Conservation (phyloP, 164 flowering plant species). For the Cinnamomum chago region DNA sequence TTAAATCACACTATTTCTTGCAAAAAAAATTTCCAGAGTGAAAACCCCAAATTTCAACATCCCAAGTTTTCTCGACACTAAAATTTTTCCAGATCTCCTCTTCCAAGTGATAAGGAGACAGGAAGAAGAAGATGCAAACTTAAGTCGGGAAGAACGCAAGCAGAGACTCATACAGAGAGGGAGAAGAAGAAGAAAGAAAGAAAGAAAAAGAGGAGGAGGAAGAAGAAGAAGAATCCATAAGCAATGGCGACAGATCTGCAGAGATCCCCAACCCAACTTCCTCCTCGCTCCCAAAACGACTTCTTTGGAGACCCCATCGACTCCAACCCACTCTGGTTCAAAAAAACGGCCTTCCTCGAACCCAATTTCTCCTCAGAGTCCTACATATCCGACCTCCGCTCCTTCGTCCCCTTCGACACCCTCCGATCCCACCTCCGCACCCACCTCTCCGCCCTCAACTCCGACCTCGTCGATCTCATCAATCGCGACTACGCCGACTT, state of each 20-base stretch:
- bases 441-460: constrained; percentile 72
- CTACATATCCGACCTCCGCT: constrained; percentile 86
- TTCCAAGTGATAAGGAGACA: too few species aligned
- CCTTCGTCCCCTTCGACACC: constrained; percentile 91
- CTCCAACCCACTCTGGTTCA: constrained; percentile 84
- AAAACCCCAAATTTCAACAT: too few species aligned
- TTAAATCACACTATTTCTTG: too few species aligned
- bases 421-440: constrained; percentile 82
- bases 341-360: constrained; percentile 52
- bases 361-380: constrained; percentile 69
- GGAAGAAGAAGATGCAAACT: too few species aligned
- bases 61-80: too few species aligned
- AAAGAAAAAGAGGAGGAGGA: not conserved
- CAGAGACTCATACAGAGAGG: too few species aligned
- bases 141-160: too few species aligned
- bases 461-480: constrained; percentile 85
- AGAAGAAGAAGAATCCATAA: not conserved
- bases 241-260: constrained; percentile 6
- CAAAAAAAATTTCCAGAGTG: too few species aligned
- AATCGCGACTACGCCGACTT: constrained; percentile 91
- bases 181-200: not conserved
- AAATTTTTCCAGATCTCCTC: too few species aligned
- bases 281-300: constrained; percentile 29
- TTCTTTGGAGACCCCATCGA: constrained; percentile 83
- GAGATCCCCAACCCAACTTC: not conserved